Conservation (phyloP, 2,329 filamentous ascomycete species). For the Sporothrix euskadiensis region DNA sequence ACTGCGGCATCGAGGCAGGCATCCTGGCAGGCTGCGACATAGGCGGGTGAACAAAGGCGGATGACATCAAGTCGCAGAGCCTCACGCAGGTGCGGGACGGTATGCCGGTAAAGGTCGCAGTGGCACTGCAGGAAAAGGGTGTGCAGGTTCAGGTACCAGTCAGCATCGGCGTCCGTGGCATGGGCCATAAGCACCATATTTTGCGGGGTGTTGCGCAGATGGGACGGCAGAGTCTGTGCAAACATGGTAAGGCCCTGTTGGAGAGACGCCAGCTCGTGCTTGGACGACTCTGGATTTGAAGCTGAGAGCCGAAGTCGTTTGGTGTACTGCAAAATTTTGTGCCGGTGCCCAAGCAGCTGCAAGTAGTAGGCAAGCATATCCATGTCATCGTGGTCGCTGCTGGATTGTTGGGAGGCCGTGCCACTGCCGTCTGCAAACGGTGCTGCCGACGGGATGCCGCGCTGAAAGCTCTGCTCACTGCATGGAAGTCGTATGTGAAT, state of each 20-base stretch:
- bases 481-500: constrained; percentile 32
- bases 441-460: constrained; percentile 1
- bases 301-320: neutral
- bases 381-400: neutral
- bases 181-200: constrained; percentile 20
- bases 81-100: constrained; percentile 21
- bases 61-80: neutral
- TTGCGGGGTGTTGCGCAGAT: constrained; percentile 1
- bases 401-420: neutral
- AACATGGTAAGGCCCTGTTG: neutral
- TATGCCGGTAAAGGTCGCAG: constrained; percentile 21
- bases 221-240: neutral
- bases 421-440: neutral
- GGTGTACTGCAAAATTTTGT: constrained; percentile 17
- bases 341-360: neutral
- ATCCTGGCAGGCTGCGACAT: constrained; percentile 1
- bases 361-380: constrained; percentile 21
- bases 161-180: constrained; percentile 10
- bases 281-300: neutral
- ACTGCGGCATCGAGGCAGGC: constrained; percentile 18
- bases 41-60: neutral
- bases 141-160: constrained; percentile 22
- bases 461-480: constrained; percentile 20
- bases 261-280: neutral
- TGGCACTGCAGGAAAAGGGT: constrained; percentile 20